Percentiles rank a stretch among this genome's conserved stretches.
phyloP scores from a whole-genome alignment of 2,329 filamentous ascomycete genomes.

The Cryphonectria japonica region DNA sequence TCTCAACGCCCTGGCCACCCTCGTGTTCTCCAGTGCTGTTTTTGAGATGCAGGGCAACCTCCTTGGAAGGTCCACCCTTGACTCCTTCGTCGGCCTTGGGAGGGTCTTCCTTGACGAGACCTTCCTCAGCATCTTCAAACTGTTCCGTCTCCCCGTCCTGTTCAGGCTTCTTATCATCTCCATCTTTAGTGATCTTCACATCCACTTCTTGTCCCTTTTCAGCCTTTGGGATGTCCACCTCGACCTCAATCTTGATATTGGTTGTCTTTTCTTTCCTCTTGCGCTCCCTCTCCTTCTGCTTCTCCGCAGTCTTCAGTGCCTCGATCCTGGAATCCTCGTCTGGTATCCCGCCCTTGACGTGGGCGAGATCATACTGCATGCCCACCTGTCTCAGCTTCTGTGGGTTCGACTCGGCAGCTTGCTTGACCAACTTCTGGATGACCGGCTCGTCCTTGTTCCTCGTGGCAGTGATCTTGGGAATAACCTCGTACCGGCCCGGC shows the following conservation, averaged over 20 bases:
- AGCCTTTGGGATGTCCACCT: slow-evolving; percentile 25
- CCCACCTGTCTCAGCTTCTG: slow-evolving; percentile 68
- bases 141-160: slow-evolving; percentile 27
- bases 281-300: slow-evolving; percentile 36
- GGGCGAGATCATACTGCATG: slow-evolving; percentile 63
- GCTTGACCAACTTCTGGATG: slow-evolving; percentile 63
- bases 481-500: slow-evolving; percentile 68
- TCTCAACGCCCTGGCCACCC: slow-evolving; percentile 25
- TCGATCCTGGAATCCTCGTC: slow-evolving; percentile 50
- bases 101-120: slow-evolving; percentile 28
- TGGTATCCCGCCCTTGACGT: slow-evolving; percentile 59
- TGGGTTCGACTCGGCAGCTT: slow-evolving; percentile 49
- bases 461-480: slow-evolving; percentile 68
- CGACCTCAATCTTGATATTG: slow-evolving; percentile 35
- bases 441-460: slow-evolving; percentile 48
- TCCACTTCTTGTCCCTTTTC: slow-evolving; percentile 32
- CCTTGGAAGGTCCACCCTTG: slow-evolving; percentile 33
- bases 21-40: slow-evolving; percentile 29
- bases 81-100: slow-evolving; percentile 32
- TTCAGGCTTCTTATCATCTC: slow-evolving; percentile 35
- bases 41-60: slow-evolving; percentile 28
- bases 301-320: slow-evolving; percentile 34
- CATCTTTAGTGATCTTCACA: slow-evolving; percentile 14
- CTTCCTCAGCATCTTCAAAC: slow-evolving; percentile 28
- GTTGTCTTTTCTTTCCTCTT: slow-evolving; percentile 34